Conservation (phyloP, 202 grass and related monocot species). For the Setaria italica region DNA sequence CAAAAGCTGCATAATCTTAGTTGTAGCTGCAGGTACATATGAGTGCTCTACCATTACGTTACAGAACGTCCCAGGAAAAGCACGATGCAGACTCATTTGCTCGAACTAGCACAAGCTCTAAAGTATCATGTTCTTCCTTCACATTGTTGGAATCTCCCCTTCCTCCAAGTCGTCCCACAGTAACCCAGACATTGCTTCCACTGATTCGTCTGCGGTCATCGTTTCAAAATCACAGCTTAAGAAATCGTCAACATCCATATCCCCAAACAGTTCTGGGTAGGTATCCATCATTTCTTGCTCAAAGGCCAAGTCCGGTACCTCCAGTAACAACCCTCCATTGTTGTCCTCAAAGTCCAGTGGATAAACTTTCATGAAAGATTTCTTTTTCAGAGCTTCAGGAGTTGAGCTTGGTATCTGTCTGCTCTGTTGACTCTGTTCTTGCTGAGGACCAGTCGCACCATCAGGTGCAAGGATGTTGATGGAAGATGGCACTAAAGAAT, state of each 20-base stretch:
- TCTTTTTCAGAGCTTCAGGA: constrained; percentile 46
- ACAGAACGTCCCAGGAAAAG: neutral
- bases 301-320: constrained; percentile 58
- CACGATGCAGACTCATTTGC: neutral
- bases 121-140: constrained; percentile 28
- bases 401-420: constrained; percentile 25
- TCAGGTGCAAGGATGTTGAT: constrained; percentile 22
- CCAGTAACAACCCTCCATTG: neutral
- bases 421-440: constrained; percentile 27
- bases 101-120: neutral
- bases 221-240: constrained; percentile 65
- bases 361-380: constrained; percentile 46
- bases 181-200: constrained; percentile 10
- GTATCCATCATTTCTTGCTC: constrained; percentile 67
- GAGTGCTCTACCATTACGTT: neutral
- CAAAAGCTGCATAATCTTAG: neutral
- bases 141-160: constrained; percentile 68
- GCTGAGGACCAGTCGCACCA: neutral
- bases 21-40: neutral
- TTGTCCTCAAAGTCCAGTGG: constrained; percentile 28
- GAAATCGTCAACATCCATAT: constrained; percentile 76
- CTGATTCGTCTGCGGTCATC: constrained; percentile 15
- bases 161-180: constrained; percentile 70
- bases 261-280: constrained; percentile 71
- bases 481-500: constrained; percentile 23